These are phyloP conservation scores for Stereum hirsutum DNA, from an alignment of 1,284 basidiomycete genomes.

Conservation along the genomic window DNA sequence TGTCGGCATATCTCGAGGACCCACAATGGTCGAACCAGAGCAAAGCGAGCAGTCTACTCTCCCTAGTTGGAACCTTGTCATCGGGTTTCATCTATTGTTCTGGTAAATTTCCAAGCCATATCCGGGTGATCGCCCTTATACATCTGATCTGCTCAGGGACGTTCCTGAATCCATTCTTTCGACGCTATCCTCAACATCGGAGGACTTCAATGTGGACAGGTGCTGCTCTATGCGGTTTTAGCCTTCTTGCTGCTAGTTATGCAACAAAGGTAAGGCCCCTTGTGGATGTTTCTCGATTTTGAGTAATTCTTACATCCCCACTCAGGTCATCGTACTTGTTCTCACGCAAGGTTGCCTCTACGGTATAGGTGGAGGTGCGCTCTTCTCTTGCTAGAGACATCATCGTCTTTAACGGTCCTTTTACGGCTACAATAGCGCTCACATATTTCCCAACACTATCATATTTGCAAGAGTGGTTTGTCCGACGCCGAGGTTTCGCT, in stretches of 20 bases:
- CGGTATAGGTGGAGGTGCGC: slow-evolving; percentile 26
- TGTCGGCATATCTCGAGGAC: slow-evolving; percentile 23
- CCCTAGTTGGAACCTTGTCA: slow-evolving; percentile 22
- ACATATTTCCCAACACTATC: slow-evolving; percentile 26
- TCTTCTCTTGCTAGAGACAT: background rate
- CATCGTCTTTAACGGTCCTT: background rate
- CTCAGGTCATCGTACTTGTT: slow-evolving; percentile 23
- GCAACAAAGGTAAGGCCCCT: slow-evolving; percentile 18
- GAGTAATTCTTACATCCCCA: background rate
- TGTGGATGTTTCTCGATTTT: background rate
- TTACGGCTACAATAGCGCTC: no score
- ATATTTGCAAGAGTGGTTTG: slow-evolving; percentile 35
- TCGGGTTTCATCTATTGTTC: slow-evolving; percentile 26
- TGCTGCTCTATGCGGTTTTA: slow-evolving; percentile 17
- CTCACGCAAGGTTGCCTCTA: slow-evolving; percentile 29
- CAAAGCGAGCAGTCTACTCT: slow-evolving; percentile 20
- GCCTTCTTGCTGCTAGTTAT: slow-evolving; percentile 26
- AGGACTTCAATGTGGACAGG: slow-evolving; percentile 23
- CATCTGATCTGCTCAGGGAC: slow-evolving; percentile 10
- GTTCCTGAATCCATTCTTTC: slow-evolving; percentile 19
- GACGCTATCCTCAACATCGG: slow-evolving; percentile 21
- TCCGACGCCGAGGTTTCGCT: slow-evolving; percentile 27
- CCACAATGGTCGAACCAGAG: slow-evolving; percentile 15
- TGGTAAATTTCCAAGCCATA: slow-evolving; percentile 13
- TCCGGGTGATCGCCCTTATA: background rate